Evolutionary conservation across 805 yeast species (phyloP).

Genomic region (Ogataea nitratoaversa): DNA sequence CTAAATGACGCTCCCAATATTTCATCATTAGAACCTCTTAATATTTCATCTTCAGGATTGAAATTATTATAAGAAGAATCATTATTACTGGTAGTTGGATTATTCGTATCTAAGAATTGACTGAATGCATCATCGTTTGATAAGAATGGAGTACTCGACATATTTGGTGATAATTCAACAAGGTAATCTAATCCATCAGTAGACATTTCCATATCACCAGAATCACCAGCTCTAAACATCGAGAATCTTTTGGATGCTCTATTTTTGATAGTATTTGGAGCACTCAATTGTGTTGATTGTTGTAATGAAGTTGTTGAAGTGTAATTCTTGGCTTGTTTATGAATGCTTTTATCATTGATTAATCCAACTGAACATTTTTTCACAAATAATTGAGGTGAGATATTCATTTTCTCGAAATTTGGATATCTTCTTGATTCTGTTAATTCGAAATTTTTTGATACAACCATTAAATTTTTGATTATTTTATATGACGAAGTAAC

Average conservation of each 20-base stretch:
- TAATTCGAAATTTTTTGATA: constrained; percentile 65
- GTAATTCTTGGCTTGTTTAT: constrained; percentile 24
- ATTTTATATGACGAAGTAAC: constrained; percentile 45
- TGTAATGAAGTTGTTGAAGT: constrained; percentile 10
- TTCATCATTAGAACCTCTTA: constrained; percentile 47
- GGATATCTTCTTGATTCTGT: constrained; percentile 60
- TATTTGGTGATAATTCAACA: constrained; percentile 26
- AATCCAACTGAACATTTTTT: constrained; percentile 58
- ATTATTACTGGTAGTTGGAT: constrained; percentile 2
- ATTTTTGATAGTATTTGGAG: constrained; percentile 10
- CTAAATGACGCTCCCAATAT: constrained; percentile 69
- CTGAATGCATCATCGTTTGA: constrained; percentile 21
- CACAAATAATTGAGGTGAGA: constrained; percentile 59
- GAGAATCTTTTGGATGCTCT: constrained; percentile 43
- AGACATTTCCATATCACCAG: constrained; percentile 45
- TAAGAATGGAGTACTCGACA: constrained; percentile 26
- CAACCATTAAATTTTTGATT: constrained; percentile 49
- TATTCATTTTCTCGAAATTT: constrained; percentile 52
- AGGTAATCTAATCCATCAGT: constrained; percentile 44
- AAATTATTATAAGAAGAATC: constrained; percentile 11
- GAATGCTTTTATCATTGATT: constrained; percentile 36
- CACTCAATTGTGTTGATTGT: constrained; percentile 1
- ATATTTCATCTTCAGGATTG: constrained; percentile 39
- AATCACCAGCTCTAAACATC: constrained; percentile 45
- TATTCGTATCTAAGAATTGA: constrained; percentile 12